Percentiles rank a stretch among this genome's conserved stretches.
Conservation (phyloP, 1,139 yeast species). For the Pichia sp. region DNA sequence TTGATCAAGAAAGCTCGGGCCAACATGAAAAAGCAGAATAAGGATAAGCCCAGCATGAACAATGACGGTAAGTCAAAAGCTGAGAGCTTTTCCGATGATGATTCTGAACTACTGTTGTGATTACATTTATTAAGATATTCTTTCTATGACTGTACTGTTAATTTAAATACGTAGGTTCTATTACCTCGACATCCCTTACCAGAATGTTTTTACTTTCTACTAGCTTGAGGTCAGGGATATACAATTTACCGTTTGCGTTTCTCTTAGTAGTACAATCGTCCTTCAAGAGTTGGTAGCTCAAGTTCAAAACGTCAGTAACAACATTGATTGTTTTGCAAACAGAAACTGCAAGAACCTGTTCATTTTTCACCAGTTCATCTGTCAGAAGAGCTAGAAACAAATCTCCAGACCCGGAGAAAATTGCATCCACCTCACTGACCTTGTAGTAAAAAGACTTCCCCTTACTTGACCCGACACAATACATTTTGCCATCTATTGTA, state of each 20-base stretch:
- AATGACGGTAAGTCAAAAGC: background rate
- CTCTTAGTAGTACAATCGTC: slow-evolving; percentile 1
- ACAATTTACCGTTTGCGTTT: slow-evolving; percentile 21
- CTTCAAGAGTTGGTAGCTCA: slow-evolving; percentile 21
- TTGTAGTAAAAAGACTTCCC: slow-evolving; percentile 34
- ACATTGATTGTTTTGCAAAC: slow-evolving; percentile 25
- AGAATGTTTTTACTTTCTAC: slow-evolving; percentile 27
- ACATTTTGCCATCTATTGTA: slow-evolving; percentile 28
- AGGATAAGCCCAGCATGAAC: background rate
- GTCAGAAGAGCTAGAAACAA: slow-evolving; percentile 58
- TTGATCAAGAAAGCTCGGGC: slow-evolving; percentile 49
- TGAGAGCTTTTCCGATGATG: slow-evolving; percentile 8
- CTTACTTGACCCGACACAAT: slow-evolving; percentile 34
- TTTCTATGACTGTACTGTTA: no score
- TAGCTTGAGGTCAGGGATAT: slow-evolving; percentile 30
- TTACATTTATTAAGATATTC: no score
- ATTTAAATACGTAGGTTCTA: slow-evolving; percentile 6
- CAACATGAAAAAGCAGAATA: slow-evolving; percentile 29
- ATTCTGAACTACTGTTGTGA: background rate
- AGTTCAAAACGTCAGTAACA: slow-evolving; percentile 27
- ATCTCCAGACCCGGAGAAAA: slow-evolving; percentile 75
- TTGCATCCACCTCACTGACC: slow-evolving; percentile 55
- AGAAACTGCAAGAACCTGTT: slow-evolving; percentile 20
- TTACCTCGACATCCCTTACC: background rate
- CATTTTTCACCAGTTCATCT: slow-evolving; percentile 40